Conservation (phyloP, 2,329 filamentous ascomycete species). For the Dothideomycetes sp. region DNA sequence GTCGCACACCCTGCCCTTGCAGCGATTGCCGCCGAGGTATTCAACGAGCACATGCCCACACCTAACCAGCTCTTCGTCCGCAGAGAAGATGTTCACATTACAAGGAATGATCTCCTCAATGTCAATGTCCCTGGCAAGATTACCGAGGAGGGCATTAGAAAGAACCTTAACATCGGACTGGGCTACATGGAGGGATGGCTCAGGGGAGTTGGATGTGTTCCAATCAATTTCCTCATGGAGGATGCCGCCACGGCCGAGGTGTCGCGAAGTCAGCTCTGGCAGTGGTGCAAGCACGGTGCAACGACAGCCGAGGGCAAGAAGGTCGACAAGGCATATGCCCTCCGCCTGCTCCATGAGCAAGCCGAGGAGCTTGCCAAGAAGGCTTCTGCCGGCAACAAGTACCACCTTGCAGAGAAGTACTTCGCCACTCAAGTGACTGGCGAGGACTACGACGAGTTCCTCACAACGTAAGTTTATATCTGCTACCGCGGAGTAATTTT, state of each 20-base stretch:
- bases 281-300: constrained; percentile 71
- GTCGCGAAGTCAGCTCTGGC: constrained; percentile 88
- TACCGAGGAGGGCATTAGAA: constrained; percentile 89
- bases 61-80: constrained; percentile 92
- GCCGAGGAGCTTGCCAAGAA: constrained; percentile 62
- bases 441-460: constrained; percentile 94
- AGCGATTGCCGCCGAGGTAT: constrained; percentile 76
- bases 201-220: constrained; percentile 86
- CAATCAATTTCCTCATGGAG: constrained; percentile 98
- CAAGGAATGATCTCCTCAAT: constrained; percentile 84
- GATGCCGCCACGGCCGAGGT: constrained; percentile 96
- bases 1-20: constrained; percentile 93
- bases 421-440: constrained; percentile 88
- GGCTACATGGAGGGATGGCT: constrained; percentile 99
- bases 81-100: constrained; percentile 78
- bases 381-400: constrained; percentile 84
- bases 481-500: constrained; percentile 4
- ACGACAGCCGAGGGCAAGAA: constrained; percentile 79
- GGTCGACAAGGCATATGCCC: constrained; percentile 84
- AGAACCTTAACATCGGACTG: constrained; percentile 94
- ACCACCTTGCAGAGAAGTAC: constrained; percentile 79
- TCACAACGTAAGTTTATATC: constrained; percentile 58
- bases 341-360: constrained; percentile 78
- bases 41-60: constrained; percentile 98
- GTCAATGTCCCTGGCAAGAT: constrained; percentile 93